Evolutionary conservation across 148 eudicot genomes (phyloP).

Genomic region (Salicornia ramosissima): DNA sequence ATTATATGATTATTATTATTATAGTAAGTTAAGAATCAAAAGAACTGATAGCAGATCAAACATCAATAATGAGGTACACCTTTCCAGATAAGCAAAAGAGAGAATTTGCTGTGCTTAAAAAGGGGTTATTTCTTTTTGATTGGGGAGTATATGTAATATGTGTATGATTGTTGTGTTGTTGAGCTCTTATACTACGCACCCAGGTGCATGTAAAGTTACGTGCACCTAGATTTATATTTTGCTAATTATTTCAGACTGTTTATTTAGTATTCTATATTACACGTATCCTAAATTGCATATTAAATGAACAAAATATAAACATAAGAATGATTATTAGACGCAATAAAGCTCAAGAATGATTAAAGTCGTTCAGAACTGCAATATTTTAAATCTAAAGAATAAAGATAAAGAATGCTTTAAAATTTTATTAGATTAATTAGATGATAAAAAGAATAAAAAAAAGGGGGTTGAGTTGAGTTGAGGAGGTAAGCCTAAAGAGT

Average conservation of each 20-base stretch:
- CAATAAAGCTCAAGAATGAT: conserved; percentile 22
- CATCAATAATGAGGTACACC: conserved; percentile 22
- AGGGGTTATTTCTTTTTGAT: conserved; percentile 14
- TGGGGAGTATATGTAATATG: too few relatives aligned
- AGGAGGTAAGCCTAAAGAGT: conserved; percentile 22
- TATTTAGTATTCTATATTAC: too few relatives aligned
- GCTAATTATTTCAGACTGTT: too few relatives aligned
- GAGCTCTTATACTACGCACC: too few relatives aligned
- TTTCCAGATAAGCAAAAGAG: conserved; percentile 31
- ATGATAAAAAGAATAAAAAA: background rate
- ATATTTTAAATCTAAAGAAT: background rate
- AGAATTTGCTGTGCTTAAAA: conserved; percentile 6
- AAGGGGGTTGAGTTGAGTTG: background rate
- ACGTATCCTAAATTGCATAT: too few relatives aligned
- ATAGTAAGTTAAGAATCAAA: background rate
- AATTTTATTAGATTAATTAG: background rate
- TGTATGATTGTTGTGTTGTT: too few relatives aligned
- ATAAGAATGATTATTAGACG: background rate
- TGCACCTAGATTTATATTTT: too few relatives aligned
- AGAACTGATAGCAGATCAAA: conserved; percentile 7
- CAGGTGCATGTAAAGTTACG: too few relatives aligned
- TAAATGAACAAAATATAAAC: too few relatives aligned
- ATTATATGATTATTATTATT: background rate
- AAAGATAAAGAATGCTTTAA: conserved; percentile 1
- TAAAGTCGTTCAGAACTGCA: conserved; percentile 21